Percentiles rank a stretch among this genome's conserved stretches.
Conservation (phyloP, 805 yeast genomes). For the Naumovozyma castellii region DNA sequence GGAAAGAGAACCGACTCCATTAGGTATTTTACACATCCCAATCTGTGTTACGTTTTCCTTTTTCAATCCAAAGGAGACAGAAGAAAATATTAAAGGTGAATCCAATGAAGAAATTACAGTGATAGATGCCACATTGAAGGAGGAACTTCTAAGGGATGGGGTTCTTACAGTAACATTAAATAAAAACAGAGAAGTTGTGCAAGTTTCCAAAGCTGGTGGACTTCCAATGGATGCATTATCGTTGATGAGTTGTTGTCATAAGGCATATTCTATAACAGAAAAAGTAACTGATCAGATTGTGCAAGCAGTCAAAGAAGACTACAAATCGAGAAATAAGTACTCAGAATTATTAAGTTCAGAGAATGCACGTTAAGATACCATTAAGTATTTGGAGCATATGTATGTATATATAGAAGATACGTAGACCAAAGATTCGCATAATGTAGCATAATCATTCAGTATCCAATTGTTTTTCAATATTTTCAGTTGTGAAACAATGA, state of each 20-base stretch:
- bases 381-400: background rate
- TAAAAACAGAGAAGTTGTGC: constrained; percentile 85
- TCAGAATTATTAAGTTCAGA: constrained; percentile 28
- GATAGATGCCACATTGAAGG: constrained; percentile 68
- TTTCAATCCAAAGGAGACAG: constrained; percentile 56
- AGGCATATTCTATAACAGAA: constrained; percentile 57
- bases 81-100: constrained; percentile 63
- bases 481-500: too few relatives aligned
- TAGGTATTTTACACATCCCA: constrained; percentile 82
- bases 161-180: constrained; percentile 77
- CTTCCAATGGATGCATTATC: constrained; percentile 65
- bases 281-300: constrained; percentile 56
- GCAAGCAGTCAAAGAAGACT: constrained; percentile 45
- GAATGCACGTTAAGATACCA: constrained; percentile 20
- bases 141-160: constrained; percentile 71
- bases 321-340: constrained; percentile 35
- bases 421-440: background rate
- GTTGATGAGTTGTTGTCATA: constrained; percentile 57
- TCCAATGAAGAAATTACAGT: constrained; percentile 49
- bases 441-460: too few relatives aligned
- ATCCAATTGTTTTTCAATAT: too few relatives aligned
- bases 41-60: constrained; percentile 84
- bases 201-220: constrained; percentile 85
- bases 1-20: constrained; percentile 80
- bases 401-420: too few relatives aligned